phyloP scores from a whole-genome alignment of 495 filamentous ascomycete species.

The Xylaria longipes region DNA sequence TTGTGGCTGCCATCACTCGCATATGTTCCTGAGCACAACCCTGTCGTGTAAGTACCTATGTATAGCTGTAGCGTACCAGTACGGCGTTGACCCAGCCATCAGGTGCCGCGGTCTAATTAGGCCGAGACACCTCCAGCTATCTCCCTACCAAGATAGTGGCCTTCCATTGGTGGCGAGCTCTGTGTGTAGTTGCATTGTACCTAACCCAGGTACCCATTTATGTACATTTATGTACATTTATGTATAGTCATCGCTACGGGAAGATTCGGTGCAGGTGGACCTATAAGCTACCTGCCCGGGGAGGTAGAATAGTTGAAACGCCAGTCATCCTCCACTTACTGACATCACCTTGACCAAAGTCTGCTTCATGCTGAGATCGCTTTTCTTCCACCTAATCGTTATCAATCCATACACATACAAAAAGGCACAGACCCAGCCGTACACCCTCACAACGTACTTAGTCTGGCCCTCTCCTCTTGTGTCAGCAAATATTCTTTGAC shows the following conservation, averaged over 20 bases:
- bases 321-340: conserved; percentile 20
- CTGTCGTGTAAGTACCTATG: conserved; percentile 3
- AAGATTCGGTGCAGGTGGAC: conserved; percentile 20
- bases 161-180: neutral
- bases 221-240: neutral
- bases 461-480: neutral
- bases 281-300: neutral
- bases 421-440: neutral
- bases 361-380: conserved; percentile 13
- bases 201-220: neutral
- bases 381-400: neutral
- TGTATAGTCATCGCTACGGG: conserved; percentile 5
- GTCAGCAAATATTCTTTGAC: neutral
- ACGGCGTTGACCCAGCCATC: conserved; percentile 5
- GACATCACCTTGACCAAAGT: conserved; percentile 25
- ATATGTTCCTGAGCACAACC: conserved; percentile 2
- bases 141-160: neutral
- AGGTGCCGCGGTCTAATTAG: neutral
- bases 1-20: neutral
- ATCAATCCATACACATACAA: neutral
- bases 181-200: neutral
- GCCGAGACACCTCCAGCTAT: neutral
- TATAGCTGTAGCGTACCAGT: conserved; percentile 9
- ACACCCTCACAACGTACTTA: neutral
- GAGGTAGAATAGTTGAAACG: neutral